Evolutionary conservation across 768 basidiomycete genomes (phyloP).

Genomic region (Serendipita sp.): DNA sequence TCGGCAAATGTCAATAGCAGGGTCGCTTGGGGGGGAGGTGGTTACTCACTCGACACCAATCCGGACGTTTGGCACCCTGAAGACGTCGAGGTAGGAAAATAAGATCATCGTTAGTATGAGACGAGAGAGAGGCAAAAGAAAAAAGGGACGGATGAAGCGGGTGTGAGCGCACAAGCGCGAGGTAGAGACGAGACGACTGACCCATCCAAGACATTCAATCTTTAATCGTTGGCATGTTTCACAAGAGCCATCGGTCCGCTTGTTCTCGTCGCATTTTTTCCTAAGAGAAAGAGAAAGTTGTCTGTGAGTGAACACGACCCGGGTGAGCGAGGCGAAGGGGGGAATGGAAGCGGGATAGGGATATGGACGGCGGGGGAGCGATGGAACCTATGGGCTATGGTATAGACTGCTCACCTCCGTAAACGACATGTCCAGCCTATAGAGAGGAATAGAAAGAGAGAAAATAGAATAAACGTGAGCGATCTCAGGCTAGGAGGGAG

Average conservation of each 20-base stretch:
- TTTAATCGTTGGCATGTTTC: slow-evolving; percentile 35
- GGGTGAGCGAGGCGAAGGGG: not conserved
- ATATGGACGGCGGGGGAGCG: slow-evolving; percentile 11
- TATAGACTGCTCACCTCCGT: slow-evolving; percentile 31
- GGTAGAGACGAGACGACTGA: not conserved
- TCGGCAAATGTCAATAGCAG: not conserved
- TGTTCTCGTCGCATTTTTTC: slow-evolving; percentile 74
- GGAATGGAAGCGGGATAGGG: slow-evolving; percentile 5
- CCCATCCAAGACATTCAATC: slow-evolving; percentile 2
- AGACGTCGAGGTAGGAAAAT: not conserved
- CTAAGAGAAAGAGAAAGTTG: slow-evolving; percentile 7
- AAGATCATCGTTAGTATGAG: too few relatives aligned
- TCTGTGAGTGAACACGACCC: slow-evolving; percentile 6
- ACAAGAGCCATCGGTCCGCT: slow-evolving; percentile 53
- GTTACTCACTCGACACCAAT: slow-evolving; percentile 7
- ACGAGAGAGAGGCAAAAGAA: too few relatives aligned
- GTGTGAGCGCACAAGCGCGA: not conserved
- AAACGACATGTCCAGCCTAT: slow-evolving; percentile 60
- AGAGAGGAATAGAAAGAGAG: not conserved
- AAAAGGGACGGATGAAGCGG: not conserved
- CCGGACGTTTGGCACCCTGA: not conserved
- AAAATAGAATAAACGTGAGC: not conserved
- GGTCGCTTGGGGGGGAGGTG: slow-evolving; percentile 2
- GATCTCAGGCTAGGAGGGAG: not conserved
- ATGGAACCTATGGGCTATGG: too few relatives aligned